Evolutionary conservation across 192 early-diverging fungal species (phyloP).

Genomic region (Oehlia diaphana): DNA sequence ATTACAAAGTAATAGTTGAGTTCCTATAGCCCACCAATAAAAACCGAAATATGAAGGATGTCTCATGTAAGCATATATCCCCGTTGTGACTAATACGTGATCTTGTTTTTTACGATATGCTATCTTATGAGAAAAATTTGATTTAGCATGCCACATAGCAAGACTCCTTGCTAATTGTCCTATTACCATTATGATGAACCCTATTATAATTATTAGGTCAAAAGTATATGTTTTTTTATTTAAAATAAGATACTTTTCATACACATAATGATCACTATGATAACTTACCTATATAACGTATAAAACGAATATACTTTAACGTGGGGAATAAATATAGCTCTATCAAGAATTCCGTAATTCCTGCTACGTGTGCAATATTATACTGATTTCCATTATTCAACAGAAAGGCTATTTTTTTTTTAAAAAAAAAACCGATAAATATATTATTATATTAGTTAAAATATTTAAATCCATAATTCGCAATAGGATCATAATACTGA

Average conservation of each 20-base stretch:
- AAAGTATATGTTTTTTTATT: no score
- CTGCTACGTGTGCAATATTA: conserved; percentile 63
- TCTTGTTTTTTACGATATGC: conserved; percentile 63
- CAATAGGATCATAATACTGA: conserved; percentile 41
- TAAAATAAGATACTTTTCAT: no score
- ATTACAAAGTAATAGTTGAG: conserved; percentile 80
- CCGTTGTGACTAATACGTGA: conserved; percentile 82
- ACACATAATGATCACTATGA: not conserved
- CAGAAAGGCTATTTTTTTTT: conserved; percentile 59
- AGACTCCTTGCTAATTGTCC: conserved; percentile 77
- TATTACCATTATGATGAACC: conserved; percentile 58
- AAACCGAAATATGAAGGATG: conserved; percentile 97
- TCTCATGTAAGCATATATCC: conserved; percentile 87
- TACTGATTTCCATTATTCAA: conserved; percentile 74
- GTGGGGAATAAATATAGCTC: conserved; percentile 63
- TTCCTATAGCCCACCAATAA: conserved; percentile 85
- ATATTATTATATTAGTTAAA: conserved; percentile 24
- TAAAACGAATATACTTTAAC: conserved; percentile 44
- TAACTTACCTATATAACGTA: conserved; percentile 22
- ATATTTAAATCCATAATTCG: no score
- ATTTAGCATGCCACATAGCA: conserved; percentile 90
- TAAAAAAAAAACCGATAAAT: conserved; percentile 7
- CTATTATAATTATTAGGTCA: conserved; percentile 33
- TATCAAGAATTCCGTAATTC: conserved; percentile 69
- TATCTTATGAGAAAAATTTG: conserved; percentile 86